Base-by-base conservation (phyloP, 2,329 filamentous ascomycete species). In the Scedosporium apiospermum region DNA sequence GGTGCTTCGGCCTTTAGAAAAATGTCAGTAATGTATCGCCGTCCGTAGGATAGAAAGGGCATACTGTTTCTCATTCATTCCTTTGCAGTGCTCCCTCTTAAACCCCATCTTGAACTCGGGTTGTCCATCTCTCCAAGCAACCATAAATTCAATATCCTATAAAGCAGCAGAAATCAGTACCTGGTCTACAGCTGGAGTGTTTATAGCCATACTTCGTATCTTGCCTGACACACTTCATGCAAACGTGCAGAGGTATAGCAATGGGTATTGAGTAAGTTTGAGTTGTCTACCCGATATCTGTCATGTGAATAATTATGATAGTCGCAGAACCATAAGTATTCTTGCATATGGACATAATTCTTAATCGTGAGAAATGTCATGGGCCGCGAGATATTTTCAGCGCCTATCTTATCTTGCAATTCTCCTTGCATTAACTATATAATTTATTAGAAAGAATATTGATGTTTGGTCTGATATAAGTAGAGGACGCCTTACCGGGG, bases 261-360 rank as follows among this genome's bases (percentile, higher is more conserved):
- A 27, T 61, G 42, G 4, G 5, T 61, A 21, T 61, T 61, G 18
- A 61, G 10, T 18, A 61, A 23, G 27, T 53, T 51, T 18, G 42
- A 26, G 16, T 9, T 16, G 53, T 61, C n/a, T 4, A 61, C 59
- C 23, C 42, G 12, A 51, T n/a, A 14, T 4, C 42, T 44, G 14
- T 61, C 42, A 53, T 61, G 23, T 14, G 21, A 16, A 34, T 61
- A 61, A 10, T n/a, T 61, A 30, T 61, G 42, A 10, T 34, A 61
- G 42, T 61, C 42, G 3, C 6, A 7, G 7, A 7, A 18, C 49
- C 49, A 55, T 7, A 55, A 55, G n/a, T 55, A 18, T 18, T 55
- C 49, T 18, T 55, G 49, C 49, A 55, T 55, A 18, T 55, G 49
- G 6, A 55, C 49, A 55, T 55, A 55, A n/a, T 55, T 55, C 49